Base-by-base conservation (phyloP, 2,329 filamentous ascomycete species). In the Colletotrichum caudatum region DNA sequence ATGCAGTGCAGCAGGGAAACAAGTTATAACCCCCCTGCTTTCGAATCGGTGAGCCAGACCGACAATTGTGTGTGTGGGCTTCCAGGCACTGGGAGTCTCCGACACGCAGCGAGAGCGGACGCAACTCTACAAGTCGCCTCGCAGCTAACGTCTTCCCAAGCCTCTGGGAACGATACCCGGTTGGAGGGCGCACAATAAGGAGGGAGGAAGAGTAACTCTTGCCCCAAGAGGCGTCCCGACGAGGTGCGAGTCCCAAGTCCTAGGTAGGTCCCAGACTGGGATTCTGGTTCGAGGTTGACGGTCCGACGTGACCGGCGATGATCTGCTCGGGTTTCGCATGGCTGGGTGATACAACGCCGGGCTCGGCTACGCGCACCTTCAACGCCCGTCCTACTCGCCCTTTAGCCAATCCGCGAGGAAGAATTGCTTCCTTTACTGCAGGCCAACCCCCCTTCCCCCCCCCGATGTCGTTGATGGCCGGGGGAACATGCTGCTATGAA, bases 31-130 rank as follows among this genome's bases (percentile, higher is more conserved):
- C 48, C 39, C 63, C 63, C 51, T 71, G 46, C 7, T 59, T 60
- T 63, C n/a, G 39, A 62, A 56, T 56, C 65, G 59, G 65, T 69
- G 58, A 71, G 69, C 48, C 60, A 54, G 69, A 69, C 65, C 54
- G 59, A 64, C 69, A 64, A 18, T 58, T 58, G n/a, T 18, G 56
- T 26, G n/a, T 53, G 41, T 69, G 65, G 59, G 60, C 46, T 64
- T 69, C 59, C 53, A 56, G 46, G 41, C 53, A 64, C 44, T 48
- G 41, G 48, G 65, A 23, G 58, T 9, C 33, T 71, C 59, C 69
- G 65, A 69, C 44, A 69, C 44, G 48, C 59, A 64, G n/a, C 56
- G 37, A 58, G 39, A 69, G 54, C 59, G 59, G 65, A 64, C 53
- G 53, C 53, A 48, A 37, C 53, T 46, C 41, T 66, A 54, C 62